A percentile compares a stretch with the other conserved stretches of the same genome.
Conservation (phyloP, 768 basidiomycete species). For the Termitomyces sp. region DNA sequence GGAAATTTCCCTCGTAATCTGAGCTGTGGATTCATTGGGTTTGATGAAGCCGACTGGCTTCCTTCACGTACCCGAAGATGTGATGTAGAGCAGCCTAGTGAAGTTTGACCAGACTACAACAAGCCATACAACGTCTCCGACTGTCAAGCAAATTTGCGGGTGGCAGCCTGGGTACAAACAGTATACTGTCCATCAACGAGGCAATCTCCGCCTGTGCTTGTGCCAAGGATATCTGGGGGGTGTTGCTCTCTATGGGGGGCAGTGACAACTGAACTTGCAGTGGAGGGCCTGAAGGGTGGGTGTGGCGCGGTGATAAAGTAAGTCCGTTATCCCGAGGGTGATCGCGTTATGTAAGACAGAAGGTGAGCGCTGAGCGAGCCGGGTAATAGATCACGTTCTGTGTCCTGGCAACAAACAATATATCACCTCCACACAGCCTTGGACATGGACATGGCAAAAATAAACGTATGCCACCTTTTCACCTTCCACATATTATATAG, state of each 20-base stretch:
- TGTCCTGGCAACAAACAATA: neutral
- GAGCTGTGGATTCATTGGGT: neutral
- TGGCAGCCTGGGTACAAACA: neutral
- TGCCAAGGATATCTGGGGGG: too few relatives aligned
- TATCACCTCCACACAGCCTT: neutral
- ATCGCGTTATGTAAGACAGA: neutral
- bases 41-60: neutral
- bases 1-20: neutral
- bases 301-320: neutral
- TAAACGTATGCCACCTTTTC: too few relatives aligned
- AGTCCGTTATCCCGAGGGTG: neutral
- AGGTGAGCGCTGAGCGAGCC: neutral
- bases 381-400: neutral
- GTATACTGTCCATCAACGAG: neutral
- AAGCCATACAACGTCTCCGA: neutral
- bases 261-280: too few relatives aligned
- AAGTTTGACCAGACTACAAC: neutral
- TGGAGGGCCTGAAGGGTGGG: too few relatives aligned
- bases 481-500: neutral
- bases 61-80: neutral
- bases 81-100: neutral
- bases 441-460: neutral
- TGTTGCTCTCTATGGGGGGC: too few relatives aligned
- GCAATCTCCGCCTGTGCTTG: neutral
- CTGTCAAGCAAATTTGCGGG: neutral